Conservation (phyloP, 768 basidiomycete species). For the Trichaptum fuscoviolaceum region DNA sequence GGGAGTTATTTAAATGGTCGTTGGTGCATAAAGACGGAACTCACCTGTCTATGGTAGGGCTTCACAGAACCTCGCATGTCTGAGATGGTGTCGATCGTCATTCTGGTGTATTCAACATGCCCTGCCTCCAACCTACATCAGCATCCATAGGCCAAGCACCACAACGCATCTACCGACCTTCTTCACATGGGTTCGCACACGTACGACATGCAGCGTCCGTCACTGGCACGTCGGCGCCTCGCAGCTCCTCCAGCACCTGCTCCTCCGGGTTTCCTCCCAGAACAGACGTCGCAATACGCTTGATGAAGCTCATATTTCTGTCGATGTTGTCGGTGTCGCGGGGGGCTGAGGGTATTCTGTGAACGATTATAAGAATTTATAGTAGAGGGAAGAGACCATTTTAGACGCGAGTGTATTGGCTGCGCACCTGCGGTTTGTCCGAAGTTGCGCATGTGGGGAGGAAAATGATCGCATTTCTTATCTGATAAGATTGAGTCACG, state of each 20-base stretch:
- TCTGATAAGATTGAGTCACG: background rate
- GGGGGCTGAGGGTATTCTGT: background rate
- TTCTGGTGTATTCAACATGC: slow-evolving; percentile 67
- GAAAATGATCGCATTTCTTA: background rate
- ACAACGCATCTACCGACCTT: slow-evolving; percentile 21
- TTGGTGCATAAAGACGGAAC: background rate
- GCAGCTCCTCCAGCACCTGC: slow-evolving; percentile 14
- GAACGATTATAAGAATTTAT: background rate
- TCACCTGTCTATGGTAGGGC: slow-evolving; percentile 77
- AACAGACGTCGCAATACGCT: background rate
- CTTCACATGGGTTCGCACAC: slow-evolving; percentile 26
- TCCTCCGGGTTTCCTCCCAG: slow-evolving; percentile 3
- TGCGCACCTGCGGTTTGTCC: background rate
- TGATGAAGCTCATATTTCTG: background rate
- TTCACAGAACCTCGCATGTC: slow-evolving; percentile 84
- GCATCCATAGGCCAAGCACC: slow-evolving; percentile 13
- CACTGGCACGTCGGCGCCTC: slow-evolving; percentile 19
- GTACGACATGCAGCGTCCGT: slow-evolving; percentile 22
- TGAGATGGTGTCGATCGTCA: slow-evolving; percentile 72
- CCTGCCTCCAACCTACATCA: slow-evolving; percentile 31
- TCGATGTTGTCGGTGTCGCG: background rate
- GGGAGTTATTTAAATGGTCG: slow-evolving; percentile 7
- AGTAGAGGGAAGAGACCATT: background rate
- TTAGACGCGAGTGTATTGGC: background rate
- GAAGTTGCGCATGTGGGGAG: background rate